Base-by-base conservation (phyloP, 148 eudicot species). In the Agrostemma githago region DNA sequence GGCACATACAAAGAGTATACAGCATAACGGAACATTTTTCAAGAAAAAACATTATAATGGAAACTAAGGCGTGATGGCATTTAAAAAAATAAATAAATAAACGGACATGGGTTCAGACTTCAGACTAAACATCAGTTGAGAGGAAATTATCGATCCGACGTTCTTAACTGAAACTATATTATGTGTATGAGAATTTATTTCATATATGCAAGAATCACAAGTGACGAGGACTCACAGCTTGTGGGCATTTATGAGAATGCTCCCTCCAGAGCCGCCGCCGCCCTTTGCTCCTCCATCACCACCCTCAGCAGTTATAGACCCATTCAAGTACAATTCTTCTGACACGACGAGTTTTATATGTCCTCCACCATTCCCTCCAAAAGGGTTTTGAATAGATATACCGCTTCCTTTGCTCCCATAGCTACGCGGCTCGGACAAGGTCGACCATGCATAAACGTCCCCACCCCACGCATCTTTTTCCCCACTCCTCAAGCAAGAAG, bases 191-290 rank as follows among this genome's bases (percentile, higher is more conserved):
- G 12, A 5, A 79, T 20, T 9, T 38, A 51, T 3, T 62, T 34
- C 58, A 48, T 53, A 69, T 15, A 62, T 44, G 56, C 76, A 48
- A 61, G 16, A 39, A 42, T 16, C 62, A 2, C 57, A 40, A 40
- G 44, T 34, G 62, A 46, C n/a, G 75, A 67, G 72, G 75, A 86
- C 97, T 87, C 80, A 91, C 97, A 91, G 82, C 87, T 91, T 91
- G 73, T 79, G 70, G 72, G 97, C 84, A 77, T 64, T 70, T 66
- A 91, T 65, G 76, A 83, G 73, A 76, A 91, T 85, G 86, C 97
- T 91, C 82, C 97, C 97, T 77, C 97, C 97, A 72, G 93, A 91
- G 77, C 97, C 97, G 14, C 97, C 97, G 72, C 97, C 97, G 2
- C 89, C 93, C 26, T 59, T 70, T 34, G 62, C 54, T 81, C 93